phyloP scores from a whole-genome alignment of 768 basidiomycete genomes.

The Lactarius tabidus region DNA sequence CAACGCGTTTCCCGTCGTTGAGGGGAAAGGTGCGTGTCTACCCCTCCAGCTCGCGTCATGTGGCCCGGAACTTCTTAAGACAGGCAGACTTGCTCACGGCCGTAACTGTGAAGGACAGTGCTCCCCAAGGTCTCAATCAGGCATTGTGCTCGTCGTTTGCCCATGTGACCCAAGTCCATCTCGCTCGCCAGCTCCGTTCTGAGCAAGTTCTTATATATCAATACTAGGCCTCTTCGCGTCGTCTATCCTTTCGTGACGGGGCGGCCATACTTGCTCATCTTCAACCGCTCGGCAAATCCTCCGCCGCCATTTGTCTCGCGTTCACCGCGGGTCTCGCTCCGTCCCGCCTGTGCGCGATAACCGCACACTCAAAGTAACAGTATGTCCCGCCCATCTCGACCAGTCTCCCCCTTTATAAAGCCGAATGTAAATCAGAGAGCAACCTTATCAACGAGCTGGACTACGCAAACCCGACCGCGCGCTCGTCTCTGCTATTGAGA shows the following conservation, averaged over 20 bases:
- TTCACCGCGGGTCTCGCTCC: slow-evolving; percentile 21
- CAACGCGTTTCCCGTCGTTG: slow-evolving; percentile 41
- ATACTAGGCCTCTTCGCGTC: slow-evolving; percentile 76
- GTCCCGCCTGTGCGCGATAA: slow-evolving; percentile 33
- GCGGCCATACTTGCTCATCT: slow-evolving; percentile 65
- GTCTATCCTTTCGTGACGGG: slow-evolving; percentile 80
- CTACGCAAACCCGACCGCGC: slow-evolving; percentile 52
- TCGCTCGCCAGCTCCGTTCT: not conserved
- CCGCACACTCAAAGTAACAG: slow-evolving; percentile 41
- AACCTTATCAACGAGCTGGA: slow-evolving; percentile 64
- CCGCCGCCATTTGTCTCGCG: slow-evolving; percentile 49
- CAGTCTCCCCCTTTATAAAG: not conserved
- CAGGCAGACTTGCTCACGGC: slow-evolving; percentile 35
- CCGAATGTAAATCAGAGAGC: slow-evolving; percentile 50
- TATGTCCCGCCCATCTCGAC: not conserved
- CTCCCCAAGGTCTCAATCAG: no score
- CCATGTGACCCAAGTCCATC: slow-evolving; percentile 47
- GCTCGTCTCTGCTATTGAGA: slow-evolving; percentile 22
- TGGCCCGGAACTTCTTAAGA: no score
- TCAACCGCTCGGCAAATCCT: slow-evolving; percentile 52
- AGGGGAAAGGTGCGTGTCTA: slow-evolving; percentile 35
- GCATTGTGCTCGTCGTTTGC: no score
- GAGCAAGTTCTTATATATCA: not conserved
- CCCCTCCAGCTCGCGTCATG: not conserved
- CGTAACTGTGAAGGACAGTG: slow-evolving; percentile 55